Percentiles rank a stretch among this genome's conserved stretches.
Evolutionary conservation across 2,329 filamentous ascomycete species (phyloP).

Genomic region (Balansia obtecta): DNA sequence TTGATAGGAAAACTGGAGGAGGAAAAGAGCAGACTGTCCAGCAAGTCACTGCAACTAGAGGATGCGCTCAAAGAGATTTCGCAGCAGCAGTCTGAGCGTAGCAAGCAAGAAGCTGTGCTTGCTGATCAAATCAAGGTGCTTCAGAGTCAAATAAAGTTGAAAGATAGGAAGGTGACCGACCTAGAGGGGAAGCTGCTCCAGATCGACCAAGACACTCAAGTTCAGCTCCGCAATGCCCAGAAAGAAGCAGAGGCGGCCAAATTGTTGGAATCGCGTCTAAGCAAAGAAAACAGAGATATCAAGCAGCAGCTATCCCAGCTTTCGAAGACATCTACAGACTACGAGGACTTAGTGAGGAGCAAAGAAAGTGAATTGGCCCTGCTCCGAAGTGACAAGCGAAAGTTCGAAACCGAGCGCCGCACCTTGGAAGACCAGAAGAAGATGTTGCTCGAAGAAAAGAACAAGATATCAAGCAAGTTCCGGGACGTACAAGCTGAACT

Average conservation of each 20-base stretch:
- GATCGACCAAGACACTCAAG: conserved; percentile 76
- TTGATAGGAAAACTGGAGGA: conserved; percentile 78
- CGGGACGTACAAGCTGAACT: conserved; percentile 81
- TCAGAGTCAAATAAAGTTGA: conserved; percentile 76
- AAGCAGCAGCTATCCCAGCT: conserved; percentile 78
- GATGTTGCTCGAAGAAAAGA: conserved; percentile 60
- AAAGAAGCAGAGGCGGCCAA: conserved; percentile 70
- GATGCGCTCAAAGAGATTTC: conserved; percentile 58
- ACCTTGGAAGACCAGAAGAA: conserved; percentile 69
- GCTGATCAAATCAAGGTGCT: conserved; percentile 82
- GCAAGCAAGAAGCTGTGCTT: conserved; percentile 62
- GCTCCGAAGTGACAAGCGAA: conserved; percentile 72
- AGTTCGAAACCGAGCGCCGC: conserved; percentile 68
- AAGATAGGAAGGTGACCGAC: conserved; percentile 82
- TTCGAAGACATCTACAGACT: conserved; percentile 84
- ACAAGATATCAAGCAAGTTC: conserved; percentile 61
- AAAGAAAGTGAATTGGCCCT: conserved; percentile 90
- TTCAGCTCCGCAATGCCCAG: conserved; percentile 65
- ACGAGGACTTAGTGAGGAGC: conserved; percentile 82
- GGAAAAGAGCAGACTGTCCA: conserved; percentile 66
- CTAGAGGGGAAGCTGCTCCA: conserved; percentile 74
- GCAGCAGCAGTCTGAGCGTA: conserved; percentile 57
- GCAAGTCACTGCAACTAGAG: conserved; percentile 58
- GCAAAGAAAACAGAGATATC: conserved; percentile 69
- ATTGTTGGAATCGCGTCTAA: conserved; percentile 61